These are phyloP conservation scores for Populus davidiana DNA, from an alignment of 345 rosid genomes.

Conservation along the genomic window DNA sequence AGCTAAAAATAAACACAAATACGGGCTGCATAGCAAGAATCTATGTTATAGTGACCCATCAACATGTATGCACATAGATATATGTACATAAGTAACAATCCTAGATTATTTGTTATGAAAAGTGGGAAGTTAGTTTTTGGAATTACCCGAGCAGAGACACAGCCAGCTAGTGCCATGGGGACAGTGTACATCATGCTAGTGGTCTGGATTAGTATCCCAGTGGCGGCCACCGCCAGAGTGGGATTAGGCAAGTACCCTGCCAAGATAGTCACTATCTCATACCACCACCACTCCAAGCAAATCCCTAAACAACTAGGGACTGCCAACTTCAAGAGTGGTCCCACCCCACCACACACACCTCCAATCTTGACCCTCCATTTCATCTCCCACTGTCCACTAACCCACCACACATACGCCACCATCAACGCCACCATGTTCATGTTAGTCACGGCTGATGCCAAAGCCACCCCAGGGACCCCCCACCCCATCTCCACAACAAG, in stretches of 20 bases:
- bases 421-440: constrained; percentile 73
- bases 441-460: constrained; percentile 87
- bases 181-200: constrained; percentile 98
- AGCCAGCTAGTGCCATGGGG: constrained; percentile 98
- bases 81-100: not conserved
- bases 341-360: constrained; percentile 56
- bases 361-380: constrained; percentile 44
- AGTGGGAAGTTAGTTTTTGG: not conserved
- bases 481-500: constrained; percentile 50
- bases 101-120: not conserved
- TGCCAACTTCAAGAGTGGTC: constrained; percentile 71
- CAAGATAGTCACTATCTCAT: constrained; percentile 83
- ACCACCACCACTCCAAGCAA: constrained; percentile 99
- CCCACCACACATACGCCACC: constrained; percentile 72
- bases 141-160: constrained; percentile 94
- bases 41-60: constrained; percentile 13
- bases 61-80: not conserved
- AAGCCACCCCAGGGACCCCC: constrained; percentile 95
- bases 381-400: constrained; percentile 53
- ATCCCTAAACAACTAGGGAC: constrained; percentile 94
- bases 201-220: constrained; percentile 92
- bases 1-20: not conserved
- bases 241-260: constrained; percentile 92
- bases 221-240: constrained; percentile 79
- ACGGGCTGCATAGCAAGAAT: constrained; percentile 1